These are phyloP conservation scores for Elaeis oleifera DNA, from an alignment of 202 grass and related monocot species.

Conservation along the genomic window DNA sequence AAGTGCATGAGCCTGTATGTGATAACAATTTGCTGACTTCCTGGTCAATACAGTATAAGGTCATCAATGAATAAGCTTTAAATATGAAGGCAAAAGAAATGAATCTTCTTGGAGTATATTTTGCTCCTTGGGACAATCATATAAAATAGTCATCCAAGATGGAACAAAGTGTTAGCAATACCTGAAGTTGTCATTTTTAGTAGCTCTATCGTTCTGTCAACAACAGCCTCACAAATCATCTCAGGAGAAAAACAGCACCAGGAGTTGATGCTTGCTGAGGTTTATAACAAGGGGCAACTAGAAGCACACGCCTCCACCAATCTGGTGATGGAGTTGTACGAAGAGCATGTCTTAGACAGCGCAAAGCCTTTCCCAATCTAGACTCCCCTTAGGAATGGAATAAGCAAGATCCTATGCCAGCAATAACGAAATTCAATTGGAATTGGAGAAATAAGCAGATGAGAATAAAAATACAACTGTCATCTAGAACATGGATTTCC, in stretches of 20 bases:
- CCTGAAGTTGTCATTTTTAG: constrained; percentile 83
- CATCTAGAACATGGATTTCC: too few relatives aligned
- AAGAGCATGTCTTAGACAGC: constrained; percentile 92
- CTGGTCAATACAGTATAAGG: too few relatives aligned
- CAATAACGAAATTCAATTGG: too few relatives aligned
- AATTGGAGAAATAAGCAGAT: too few relatives aligned
- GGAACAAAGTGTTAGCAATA: constrained; percentile 1
- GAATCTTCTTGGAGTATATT: too few relatives aligned
- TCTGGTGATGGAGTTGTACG: constrained; percentile 89
- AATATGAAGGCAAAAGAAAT: too few relatives aligned
- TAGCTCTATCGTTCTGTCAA: constrained; percentile 83
- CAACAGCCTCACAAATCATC: constrained; percentile 98
- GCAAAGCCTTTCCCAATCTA: constrained; percentile 96
- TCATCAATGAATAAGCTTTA: too few relatives aligned
- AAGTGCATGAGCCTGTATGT: too few relatives aligned
- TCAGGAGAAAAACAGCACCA: constrained; percentile 92
- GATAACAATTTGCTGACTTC: too few relatives aligned
- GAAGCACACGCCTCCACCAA: constrained; percentile 97
- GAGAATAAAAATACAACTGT: too few relatives aligned
- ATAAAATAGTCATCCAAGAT: too few relatives aligned
- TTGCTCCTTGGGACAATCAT: too few relatives aligned
- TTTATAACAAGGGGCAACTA: constrained; percentile 95
- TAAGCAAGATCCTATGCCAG: constrained; percentile 71
- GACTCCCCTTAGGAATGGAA: constrained; percentile 78
- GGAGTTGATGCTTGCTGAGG: constrained; percentile 69